Conservation (phyloP, 1,284 basidiomycete genomes). For the Macrocystidia cucumis region DNA sequence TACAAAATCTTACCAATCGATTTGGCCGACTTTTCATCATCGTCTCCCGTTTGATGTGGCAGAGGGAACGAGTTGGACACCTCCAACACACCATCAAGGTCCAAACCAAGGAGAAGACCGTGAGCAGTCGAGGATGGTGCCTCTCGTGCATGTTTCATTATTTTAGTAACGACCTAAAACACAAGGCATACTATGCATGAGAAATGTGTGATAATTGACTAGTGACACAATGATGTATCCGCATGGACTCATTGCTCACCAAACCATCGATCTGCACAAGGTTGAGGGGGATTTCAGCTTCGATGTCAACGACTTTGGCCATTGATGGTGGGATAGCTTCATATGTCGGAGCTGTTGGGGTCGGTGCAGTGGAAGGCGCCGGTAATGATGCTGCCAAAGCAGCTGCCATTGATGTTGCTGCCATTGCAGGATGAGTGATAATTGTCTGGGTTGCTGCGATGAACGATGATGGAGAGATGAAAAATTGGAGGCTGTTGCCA, state of each 20-base stretch:
- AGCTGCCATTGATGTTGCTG: conserved; percentile 81
- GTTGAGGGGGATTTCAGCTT: conserved; percentile 77
- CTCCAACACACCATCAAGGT: conserved; percentile 87
- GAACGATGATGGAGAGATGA: conserved; percentile 9
- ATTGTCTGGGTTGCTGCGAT: conserved; percentile 8
- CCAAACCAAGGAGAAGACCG: conserved; percentile 86
- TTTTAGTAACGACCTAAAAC: conserved; percentile 83
- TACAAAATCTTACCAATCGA: conserved; percentile 64
- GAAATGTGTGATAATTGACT: not conserved
- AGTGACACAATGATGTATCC: conserved; percentile 4
- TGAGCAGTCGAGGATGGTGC: conserved; percentile 61
- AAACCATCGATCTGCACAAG: conserved; percentile 79
- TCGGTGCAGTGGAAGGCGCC: conserved; percentile 47
- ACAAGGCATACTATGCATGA: not conserved
- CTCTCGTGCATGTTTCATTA: conserved; percentile 81
- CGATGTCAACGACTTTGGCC: conserved; percentile 86
- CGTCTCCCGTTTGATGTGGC: conserved; percentile 62
- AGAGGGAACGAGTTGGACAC: conserved; percentile 91
- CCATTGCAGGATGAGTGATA: conserved; percentile 29
- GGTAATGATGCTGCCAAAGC: conserved; percentile 81
- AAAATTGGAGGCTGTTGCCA: conserved; percentile 22
- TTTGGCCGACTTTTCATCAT: conserved; percentile 74
- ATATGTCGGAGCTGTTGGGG: conserved; percentile 57
- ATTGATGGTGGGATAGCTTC: conserved; percentile 84
- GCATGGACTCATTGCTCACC: conserved; percentile 50